These are phyloP conservation scores for Candida berthetii DNA, from an alignment of 805 yeast genomes.

Conservation along the genomic window DNA sequence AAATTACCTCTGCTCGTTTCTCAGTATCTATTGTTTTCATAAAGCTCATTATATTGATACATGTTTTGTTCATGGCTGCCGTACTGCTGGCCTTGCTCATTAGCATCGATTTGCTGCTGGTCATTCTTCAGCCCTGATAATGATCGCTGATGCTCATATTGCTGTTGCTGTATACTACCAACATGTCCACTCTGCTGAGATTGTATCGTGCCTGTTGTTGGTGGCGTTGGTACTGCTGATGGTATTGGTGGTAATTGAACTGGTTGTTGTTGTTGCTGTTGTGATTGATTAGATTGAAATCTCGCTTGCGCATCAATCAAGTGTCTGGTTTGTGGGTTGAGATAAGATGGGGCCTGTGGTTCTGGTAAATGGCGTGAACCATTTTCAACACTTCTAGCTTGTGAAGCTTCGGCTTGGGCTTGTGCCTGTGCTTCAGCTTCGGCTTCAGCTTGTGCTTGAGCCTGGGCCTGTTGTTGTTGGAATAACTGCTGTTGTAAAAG, in stretches of 20 bases:
- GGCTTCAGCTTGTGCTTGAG: neutral
- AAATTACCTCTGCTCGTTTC: too few relatives aligned
- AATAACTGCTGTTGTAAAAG: conserved; percentile 7
- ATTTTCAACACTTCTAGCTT: conserved; percentile 2
- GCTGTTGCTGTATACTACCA: too few relatives aligned
- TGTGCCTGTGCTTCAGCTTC: neutral
- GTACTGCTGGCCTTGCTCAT: neutral
- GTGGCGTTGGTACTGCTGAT: neutral
- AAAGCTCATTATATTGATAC: conserved; percentile 1
- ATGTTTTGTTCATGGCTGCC: neutral
- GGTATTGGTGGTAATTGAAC: neutral
- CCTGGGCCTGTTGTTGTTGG: conserved; percentile 5
- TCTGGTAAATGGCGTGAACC: conserved; percentile 8
- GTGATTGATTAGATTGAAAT: too few relatives aligned
- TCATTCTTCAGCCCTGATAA: neutral
- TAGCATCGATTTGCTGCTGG: neutral
- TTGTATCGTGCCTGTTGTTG: too few relatives aligned
- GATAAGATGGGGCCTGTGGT: neutral
- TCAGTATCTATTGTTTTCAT: conserved; percentile 2
- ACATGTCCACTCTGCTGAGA: too few relatives aligned
- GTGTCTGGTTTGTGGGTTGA: too few relatives aligned
- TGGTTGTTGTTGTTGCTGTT: neutral
- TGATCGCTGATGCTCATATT: neutral
- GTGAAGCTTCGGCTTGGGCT: too few relatives aligned
- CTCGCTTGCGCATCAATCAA: too few relatives aligned